phyloP scores from a whole-genome alignment of 352 stramenopile genomes.

The Thraustotheca clavata region DNA sequence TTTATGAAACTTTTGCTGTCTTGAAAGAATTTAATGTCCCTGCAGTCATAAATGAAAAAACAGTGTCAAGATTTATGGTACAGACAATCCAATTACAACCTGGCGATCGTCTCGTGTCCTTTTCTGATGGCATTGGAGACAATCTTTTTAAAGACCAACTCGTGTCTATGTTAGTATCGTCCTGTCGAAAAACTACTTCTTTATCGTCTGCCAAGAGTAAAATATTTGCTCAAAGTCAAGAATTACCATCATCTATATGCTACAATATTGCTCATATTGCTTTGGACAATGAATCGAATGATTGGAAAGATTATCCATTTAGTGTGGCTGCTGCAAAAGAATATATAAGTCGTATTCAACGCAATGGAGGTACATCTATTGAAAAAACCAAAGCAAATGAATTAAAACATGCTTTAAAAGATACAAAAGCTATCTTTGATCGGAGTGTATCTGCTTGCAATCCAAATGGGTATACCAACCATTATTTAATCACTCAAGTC shows the following conservation, averaged over 20 bases:
- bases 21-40: constrained; percentile 75
- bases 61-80: constrained; percentile 33
- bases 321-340: constrained; percentile 23
- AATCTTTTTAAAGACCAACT: constrained; percentile 79
- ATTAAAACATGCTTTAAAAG: constrained; percentile 36
- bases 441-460: constrained; percentile 40
- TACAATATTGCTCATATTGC: constrained; percentile 33
- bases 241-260: background rate
- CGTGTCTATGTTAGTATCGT: constrained; percentile 13
- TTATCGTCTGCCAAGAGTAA: background rate
- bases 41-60: constrained; percentile 44
- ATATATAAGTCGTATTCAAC: constrained; percentile 40
- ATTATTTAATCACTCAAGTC: constrained; percentile 64
- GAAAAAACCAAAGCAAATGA: constrained; percentile 25
- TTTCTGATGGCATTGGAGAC: constrained; percentile 68
- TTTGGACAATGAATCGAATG: constrained; percentile 6
- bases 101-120: constrained; percentile 55
- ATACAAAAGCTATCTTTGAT: constrained; percentile 41
- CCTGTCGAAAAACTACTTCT: constrained; percentile 15
- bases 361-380: constrained; percentile 21
- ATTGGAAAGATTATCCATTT: background rate
- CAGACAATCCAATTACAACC: constrained; percentile 49
- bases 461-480: constrained; percentile 45
- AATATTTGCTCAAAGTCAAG: background rate
- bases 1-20: constrained; percentile 59